phyloP scores from a whole-genome alignment of 2,329 filamentous ascomycete genomes.

The Trichoderma brevicompactum region DNA sequence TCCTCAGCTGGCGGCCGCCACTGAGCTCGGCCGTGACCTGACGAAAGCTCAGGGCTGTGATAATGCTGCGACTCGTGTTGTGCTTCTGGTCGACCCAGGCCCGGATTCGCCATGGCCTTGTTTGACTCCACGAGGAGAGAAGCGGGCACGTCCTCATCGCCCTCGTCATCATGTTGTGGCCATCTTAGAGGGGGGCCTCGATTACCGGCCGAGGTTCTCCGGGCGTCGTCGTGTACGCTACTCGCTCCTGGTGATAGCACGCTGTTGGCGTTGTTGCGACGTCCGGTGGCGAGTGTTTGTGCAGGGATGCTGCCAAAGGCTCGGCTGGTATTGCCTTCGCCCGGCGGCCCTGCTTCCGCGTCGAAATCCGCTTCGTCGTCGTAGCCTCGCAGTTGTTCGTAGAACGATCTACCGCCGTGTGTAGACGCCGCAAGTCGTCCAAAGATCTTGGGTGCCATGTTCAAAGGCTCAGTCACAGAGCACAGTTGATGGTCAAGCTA shows the following conservation, averaged over 20 bases:
- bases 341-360: constrained; percentile 50
- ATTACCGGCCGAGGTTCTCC: constrained; percentile 9
- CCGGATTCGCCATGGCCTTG: constrained; percentile 35
- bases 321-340: constrained; percentile 59
- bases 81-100: constrained; percentile 32
- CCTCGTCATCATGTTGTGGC: constrained; percentile 43
- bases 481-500: background rate
- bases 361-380: constrained; percentile 49
- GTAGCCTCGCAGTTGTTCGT: constrained; percentile 53
- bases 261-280: constrained; percentile 50
- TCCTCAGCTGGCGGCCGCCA: constrained; percentile 61
- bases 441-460: constrained; percentile 55
- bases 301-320: constrained; percentile 57
- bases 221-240: constrained; percentile 24
- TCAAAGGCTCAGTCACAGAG: constrained; percentile 22
- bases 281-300: constrained; percentile 51
- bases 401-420: constrained; percentile 49
- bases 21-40: constrained; percentile 53
- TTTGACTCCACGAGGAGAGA: constrained; percentile 65
- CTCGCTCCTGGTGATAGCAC: constrained; percentile 34
- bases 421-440: constrained; percentile 45
- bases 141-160: constrained; percentile 65
- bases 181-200: constrained; percentile 34
- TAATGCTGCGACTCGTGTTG: constrained; percentile 27
- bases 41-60: background rate